These are phyloP conservation scores for Cercospora janseana DNA, from an alignment of 2,329 filamentous ascomycete genomes.

Conservation along the genomic window DNA sequence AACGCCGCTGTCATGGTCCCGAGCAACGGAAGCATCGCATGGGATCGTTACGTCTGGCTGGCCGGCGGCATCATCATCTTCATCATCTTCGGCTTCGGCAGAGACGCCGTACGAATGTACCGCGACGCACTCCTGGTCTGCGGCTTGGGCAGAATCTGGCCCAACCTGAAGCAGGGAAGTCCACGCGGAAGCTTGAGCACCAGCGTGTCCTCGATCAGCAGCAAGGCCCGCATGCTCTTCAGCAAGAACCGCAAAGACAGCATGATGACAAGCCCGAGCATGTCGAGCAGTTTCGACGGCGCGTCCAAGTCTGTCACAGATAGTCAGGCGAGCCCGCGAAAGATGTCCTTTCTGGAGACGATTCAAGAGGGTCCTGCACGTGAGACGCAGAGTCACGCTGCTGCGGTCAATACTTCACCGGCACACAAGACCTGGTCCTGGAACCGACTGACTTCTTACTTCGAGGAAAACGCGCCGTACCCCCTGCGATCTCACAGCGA, in stretches of 20 bases:
- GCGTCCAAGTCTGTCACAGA: conserved; percentile 16
- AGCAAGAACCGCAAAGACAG: conserved; percentile 13
- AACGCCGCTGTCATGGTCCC: conserved; percentile 50
- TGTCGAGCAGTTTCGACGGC: conserved; percentile 11
- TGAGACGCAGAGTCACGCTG: conserved; percentile 1
- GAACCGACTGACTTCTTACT: conserved; percentile 12
- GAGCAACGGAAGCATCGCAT: conserved; percentile 45
- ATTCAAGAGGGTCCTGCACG: conserved; percentile 21
- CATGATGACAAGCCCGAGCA: conserved; percentile 13
- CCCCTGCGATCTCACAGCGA: conserved; percentile 4
- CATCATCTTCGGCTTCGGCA: conserved; percentile 63
- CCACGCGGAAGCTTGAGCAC: conserved; percentile 13
- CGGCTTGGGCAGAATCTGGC: conserved; percentile 39
- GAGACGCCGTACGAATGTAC: conserved; percentile 59
- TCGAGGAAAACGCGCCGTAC: conserved; percentile 10
- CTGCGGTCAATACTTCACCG: not conserved
- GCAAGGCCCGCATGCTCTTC: conserved; percentile 32
- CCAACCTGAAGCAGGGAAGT: conserved; percentile 17
- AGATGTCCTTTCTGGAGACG: conserved; percentile 26
- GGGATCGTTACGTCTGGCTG: conserved; percentile 60
- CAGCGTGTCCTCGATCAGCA: conserved; percentile 29
- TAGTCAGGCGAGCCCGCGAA: conserved; percentile 24
- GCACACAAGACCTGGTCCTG: conserved; percentile 8
- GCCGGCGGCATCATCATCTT: conserved; percentile 57
- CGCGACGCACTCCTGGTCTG: conserved; percentile 44